Evolutionary conservation across 169 alveolate species (phyloP), one percentile per base, ranked within the genome.

Genomic region (Plasmodium sp.): DNA sequence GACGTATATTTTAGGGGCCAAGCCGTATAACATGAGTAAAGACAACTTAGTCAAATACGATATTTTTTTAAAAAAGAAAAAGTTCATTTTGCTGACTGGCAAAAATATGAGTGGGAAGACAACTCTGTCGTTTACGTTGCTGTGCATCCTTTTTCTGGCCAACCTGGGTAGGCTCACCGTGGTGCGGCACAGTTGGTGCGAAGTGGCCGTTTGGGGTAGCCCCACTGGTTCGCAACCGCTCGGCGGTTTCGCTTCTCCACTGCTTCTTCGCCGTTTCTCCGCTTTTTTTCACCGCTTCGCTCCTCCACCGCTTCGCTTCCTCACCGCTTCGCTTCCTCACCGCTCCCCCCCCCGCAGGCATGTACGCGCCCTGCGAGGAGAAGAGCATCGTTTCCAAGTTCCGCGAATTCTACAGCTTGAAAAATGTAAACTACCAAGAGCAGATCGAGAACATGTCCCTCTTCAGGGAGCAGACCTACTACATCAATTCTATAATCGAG

Each of bases 31-130:
- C 72, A 71, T 92, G 75, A 92, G 22, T 72, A 92, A 92, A 92
- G 81, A 92, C 27, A 82, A 92, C 71, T 9, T 92, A 39, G 43
- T 83, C 10, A 92, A 92, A 75, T 92, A 92, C 83, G 92, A 92
- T 71, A 48, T 92, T 67, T 92, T 92, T 72, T 82, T 92, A 16
- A 92, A 82, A 92, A 92, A 92, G 51, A 92, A 71, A 81, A 92
- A 92, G 18, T 82, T 92, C 58, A 92, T 92, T 67, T 82, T 92
- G 58, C 14, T 92, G 41, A 92, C 95, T 36, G 95, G 95, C 6
- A 58, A 92, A 81, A 92, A 92, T 73, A 92, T 92, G 95, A 92
- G 95, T 51, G 95, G 95, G 2, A 92, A 92, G 79, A 92, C 95
- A 16, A 92, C 95, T 1, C 54, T 92, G 33, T 92, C 95, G 39